A percentile compares a stretch with the other conserved stretches of the same genome.
These are phyloP conservation scores for Retiboletus fuscus DNA, from an alignment of 1,284 basidiomycete species.

Conservation along the genomic window DNA sequence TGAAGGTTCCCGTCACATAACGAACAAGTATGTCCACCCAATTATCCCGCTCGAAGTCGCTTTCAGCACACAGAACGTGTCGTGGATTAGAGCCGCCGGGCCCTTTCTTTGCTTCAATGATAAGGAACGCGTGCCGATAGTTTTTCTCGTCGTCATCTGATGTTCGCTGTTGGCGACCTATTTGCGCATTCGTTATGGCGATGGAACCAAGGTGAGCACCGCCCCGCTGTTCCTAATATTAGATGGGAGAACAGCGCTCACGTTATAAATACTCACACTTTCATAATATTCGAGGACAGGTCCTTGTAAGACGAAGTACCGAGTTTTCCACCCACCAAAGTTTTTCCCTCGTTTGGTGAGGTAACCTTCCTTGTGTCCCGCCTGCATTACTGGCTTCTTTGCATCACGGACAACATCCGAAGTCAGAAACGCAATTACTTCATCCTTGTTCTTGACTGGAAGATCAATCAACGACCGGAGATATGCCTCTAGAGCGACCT, in stretches of 20 bases:
- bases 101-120: constrained; percentile 86
- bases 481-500: constrained; percentile 89
- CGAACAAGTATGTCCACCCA: constrained; percentile 96
- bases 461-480: constrained; percentile 87
- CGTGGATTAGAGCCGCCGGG: constrained; percentile 79
- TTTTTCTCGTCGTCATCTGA: constrained; percentile 87
- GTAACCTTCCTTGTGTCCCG: constrained; percentile 94
- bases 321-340: constrained; percentile 96
- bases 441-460: constrained; percentile 89
- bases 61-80: constrained; percentile 96
- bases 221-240: constrained; percentile 71
- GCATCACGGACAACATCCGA: constrained; percentile 85
- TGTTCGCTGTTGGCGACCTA: constrained; percentile 63
- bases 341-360: constrained; percentile 97
- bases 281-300: constrained; percentile 94
- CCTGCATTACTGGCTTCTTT: constrained; percentile 79
- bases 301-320: constrained; percentile 92
- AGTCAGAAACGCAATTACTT: constrained; percentile 92
- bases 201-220: constrained; percentile 93
- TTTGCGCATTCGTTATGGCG: constrained; percentile 87
- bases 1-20: constrained; percentile 80
- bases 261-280: constrained; percentile 69
- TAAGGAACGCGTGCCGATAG: constrained; percentile 96
- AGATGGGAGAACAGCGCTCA: constrained; percentile 26
- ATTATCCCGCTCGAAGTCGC: constrained; percentile 89